Evolutionary conservation across 352 stramenopile genomes (phyloP).

Genomic region (Aphanomyces stellatus): DNA sequence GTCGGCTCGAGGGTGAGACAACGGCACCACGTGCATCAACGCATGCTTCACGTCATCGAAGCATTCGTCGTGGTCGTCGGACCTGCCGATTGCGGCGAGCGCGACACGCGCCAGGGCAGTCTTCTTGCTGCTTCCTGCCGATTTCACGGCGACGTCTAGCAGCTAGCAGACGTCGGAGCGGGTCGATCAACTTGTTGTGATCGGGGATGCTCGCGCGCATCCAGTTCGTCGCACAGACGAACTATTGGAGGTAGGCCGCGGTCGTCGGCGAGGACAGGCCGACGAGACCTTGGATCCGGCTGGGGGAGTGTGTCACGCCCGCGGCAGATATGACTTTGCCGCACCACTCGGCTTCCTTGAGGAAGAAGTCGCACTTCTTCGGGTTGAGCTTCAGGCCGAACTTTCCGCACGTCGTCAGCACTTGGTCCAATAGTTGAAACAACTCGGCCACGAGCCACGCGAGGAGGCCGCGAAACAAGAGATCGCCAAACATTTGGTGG

Average conservation of each 20-base stretch:
- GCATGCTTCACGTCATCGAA: background rate
- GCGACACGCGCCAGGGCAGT: background rate
- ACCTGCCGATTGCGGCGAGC: background rate
- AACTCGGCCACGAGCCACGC: conserved; percentile 26
- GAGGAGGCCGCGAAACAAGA: conserved; percentile 21
- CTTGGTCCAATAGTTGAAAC: conserved; percentile 20
- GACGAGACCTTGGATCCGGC: background rate
- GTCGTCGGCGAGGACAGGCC: background rate
- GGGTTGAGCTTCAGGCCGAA: conserved; percentile 31
- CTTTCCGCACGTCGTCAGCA: conserved; percentile 18
- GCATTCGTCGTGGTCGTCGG: background rate
- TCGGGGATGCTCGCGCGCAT: conserved; percentile 20
- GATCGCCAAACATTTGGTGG: conserved; percentile 20
- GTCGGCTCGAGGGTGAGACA: background rate
- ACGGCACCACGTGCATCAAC: background rate
- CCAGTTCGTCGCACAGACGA: conserved; percentile 27
- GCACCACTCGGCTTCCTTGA: conserved; percentile 22
- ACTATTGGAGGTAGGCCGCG: conserved; percentile 23
- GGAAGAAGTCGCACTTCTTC: conserved; percentile 28
- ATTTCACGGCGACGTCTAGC: background rate
- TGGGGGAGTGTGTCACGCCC: background rate
- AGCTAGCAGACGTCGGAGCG: background rate
- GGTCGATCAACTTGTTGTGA: background rate
- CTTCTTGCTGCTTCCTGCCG: background rate
- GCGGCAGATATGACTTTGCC: conserved; percentile 20